Conservation (phyloP, 345 rosid genomes). For the Hibiscus trionum region DNA sequence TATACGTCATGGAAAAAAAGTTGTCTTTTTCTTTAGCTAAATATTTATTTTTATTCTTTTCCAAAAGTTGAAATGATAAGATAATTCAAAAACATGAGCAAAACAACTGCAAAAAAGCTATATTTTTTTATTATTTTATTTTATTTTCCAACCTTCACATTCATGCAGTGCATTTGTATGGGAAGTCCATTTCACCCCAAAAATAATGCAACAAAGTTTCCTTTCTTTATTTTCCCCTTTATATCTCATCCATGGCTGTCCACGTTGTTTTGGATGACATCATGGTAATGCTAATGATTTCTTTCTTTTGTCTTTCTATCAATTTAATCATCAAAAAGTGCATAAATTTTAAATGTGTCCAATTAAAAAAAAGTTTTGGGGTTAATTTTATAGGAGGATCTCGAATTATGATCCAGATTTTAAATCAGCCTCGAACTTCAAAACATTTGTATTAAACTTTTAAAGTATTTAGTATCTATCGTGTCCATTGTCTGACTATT, state of each 20-base stretch:
- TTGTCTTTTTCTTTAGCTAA: neutral
- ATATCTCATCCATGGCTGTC: neutral
- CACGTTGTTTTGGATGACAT: too few species aligned
- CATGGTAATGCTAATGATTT: neutral
- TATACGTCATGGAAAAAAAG: neutral
- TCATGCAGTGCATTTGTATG: neutral
- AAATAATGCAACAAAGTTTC: neutral
- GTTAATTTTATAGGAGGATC: too few species aligned
- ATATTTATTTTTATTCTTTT: neutral
- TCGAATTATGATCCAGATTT: too few species aligned
- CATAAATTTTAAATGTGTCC: neutral
- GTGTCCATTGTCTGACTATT: too few species aligned
- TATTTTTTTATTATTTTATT: neutral
- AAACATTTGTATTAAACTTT: neutral
- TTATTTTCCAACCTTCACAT: neutral
- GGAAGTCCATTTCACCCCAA: neutral
- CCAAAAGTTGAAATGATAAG: slow-evolving; percentile 4
- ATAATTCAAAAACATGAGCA: neutral
- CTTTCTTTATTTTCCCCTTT: neutral
- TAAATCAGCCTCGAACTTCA: too few species aligned
- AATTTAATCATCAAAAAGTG: neutral
- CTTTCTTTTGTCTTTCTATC: neutral
- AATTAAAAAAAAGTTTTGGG: too few species aligned
- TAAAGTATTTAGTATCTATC: too few species aligned
- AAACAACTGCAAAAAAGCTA: neutral